Percentiles rank a stretch among this genome's conserved stretches.
Evolutionary conservation across 2,329 filamentous ascomycete genomes (phyloP).

Genomic region (Colletotrichum sp.): DNA sequence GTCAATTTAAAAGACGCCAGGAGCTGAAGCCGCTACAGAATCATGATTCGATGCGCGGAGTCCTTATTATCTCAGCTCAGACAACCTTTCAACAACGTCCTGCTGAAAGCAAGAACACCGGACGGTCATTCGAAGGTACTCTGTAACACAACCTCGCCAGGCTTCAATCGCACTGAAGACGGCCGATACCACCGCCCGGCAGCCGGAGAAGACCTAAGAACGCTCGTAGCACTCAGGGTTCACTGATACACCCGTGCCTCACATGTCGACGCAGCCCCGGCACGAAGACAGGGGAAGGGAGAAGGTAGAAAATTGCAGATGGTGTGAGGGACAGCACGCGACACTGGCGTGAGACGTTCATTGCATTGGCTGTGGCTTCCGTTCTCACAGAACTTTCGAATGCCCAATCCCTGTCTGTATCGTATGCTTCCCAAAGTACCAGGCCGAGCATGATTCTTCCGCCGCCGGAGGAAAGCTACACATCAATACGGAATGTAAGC

Average conservation of each 20-base stretch:
- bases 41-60: neutral
- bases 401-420: neutral
- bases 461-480: neutral
- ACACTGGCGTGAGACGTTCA: neutral
- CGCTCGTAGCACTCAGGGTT: neutral
- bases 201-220: neutral
- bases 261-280: neutral
- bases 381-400: neutral
- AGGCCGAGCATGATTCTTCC: neutral
- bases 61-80: neutral
- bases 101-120: neutral
- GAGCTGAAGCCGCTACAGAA: neutral
- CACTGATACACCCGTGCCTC: neutral
- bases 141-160: neutral
- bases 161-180: neutral
- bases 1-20: neutral
- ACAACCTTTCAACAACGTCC: neutral
- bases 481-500: neutral
- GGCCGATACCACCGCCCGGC: neutral
- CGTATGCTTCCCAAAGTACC: neutral
- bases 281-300: neutral
- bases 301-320: neutral
- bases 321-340: neutral
- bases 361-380: neutral
- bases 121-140: neutral